Evolutionary conservation across 768 basidiomycete species (phyloP), one percentile per base, ranked within the genome.

Genomic region (Panaeolus cyanescens): DNA sequence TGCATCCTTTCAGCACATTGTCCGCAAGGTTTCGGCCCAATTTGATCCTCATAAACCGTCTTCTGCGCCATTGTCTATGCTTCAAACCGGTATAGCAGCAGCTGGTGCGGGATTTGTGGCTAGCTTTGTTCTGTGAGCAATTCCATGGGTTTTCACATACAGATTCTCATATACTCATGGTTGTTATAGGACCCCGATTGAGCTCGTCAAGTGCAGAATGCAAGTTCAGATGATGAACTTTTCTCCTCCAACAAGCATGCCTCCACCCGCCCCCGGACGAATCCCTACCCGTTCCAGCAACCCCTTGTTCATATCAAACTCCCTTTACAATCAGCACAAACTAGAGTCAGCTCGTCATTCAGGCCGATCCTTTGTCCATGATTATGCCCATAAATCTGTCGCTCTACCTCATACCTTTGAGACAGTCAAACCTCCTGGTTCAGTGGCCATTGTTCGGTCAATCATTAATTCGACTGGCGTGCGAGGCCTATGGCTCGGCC

Each of bases 401-500:
- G 61, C 36, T 40, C 31, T 50, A 28, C 45, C 45, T 13, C 39
- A 42, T 20, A 8, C 39, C 10, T 50, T 59, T 53, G 61, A 65
- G 32, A 53, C 64, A 1, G 59, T 67, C 28, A 70, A 68, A 33
- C 84, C 90, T 0, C 90, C 92, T 9, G 96, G 96, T 0, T 91
- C 93, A 0, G 73, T 92, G 45, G 76, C 84, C 2, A 83, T 97
- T 59, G 75, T 94, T 56, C 75, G 76, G 7, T 80, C 83, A 22
- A 84, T 90, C 53, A 67, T 97, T 12, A 84, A 84, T 37, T 76
- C 80, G 0, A 79, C 85, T 15, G 96, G 96, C 33, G 13, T 95
- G 3, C 82, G 85, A 13, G 96, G 96, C 5, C 85, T 99, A n/a
- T 99, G 96, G 96, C 83, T 96, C 5, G 96, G 96, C 2, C 96